phyloP scores from a whole-genome alignment of 352 stramenopile genomes.

The Blastocystis sp. region DNA sequence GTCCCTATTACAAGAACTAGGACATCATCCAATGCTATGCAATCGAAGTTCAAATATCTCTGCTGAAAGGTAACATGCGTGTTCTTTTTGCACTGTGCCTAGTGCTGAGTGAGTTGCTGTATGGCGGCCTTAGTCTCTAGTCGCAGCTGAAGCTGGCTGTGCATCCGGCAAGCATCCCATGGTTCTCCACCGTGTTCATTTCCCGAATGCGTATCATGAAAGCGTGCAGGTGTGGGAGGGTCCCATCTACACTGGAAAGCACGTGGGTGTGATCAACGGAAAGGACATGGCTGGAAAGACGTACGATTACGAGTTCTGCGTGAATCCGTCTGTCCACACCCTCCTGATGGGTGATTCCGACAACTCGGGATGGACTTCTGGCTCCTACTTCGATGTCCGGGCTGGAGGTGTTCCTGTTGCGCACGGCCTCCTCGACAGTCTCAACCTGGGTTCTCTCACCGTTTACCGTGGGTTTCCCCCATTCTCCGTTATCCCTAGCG shows the following conservation, averaged over 20 bases:
- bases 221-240: constrained; percentile 48
- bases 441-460: background rate
- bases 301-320: constrained; percentile 31
- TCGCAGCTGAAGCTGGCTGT: background rate
- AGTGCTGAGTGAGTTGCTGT: background rate
- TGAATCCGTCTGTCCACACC: constrained; percentile 28
- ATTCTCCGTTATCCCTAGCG: background rate
- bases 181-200: constrained; percentile 15
- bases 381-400: constrained; percentile 31
- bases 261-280: constrained; percentile 29
- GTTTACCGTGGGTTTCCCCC: constrained; percentile 17
- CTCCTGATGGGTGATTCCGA: background rate
- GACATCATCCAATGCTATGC: background rate
- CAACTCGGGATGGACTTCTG: constrained; percentile 4
- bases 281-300: constrained; percentile 42
- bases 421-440: background rate
- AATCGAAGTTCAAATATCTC: background rate
- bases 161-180: background rate
- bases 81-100: background rate
- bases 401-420: background rate
- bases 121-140: background rate
- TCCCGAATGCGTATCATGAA: background rate
- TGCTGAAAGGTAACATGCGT: background rate
- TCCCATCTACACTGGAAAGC: background rate
- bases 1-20: too few relatives aligned